phyloP scores from a whole-genome alignment of 768 basidiomycete species.

The Trametes cingulata region DNA sequence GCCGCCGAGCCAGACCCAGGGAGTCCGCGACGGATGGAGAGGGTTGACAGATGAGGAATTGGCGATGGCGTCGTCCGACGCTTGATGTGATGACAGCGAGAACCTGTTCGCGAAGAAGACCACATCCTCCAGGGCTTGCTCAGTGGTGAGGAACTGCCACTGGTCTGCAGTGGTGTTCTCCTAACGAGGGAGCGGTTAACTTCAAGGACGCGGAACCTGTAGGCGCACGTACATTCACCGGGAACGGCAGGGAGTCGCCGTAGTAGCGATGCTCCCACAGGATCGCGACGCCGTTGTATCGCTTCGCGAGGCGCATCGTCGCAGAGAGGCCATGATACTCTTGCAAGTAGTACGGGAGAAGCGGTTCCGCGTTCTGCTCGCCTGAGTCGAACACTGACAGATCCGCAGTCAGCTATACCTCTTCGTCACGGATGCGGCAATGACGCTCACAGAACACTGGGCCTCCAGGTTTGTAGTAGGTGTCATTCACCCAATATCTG shows the following conservation, averaged over 20 bases:
- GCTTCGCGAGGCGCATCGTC: constrained; percentile 47
- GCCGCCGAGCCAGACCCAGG: constrained; percentile 52
- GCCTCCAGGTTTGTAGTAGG: constrained; percentile 48
- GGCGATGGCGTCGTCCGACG: constrained; percentile 3
- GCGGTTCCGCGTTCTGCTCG: constrained; percentile 49
- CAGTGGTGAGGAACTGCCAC: constrained; percentile 49
- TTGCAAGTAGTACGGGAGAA: constrained; percentile 51
- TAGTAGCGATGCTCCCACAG: constrained; percentile 55
- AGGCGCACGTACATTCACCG: constrained; percentile 40
- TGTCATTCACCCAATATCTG: constrained; percentile 51
- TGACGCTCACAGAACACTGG: constrained; percentile 45
- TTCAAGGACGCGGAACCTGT: too few species aligned
- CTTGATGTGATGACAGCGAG: constrained; percentile 7
- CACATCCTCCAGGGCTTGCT: constrained; percentile 52
- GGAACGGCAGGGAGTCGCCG: constrained; percentile 49
- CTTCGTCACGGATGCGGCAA: neutral
- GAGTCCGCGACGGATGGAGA: constrained; percentile 44
- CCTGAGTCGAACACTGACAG: constrained; percentile 52
- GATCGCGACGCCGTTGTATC: constrained; percentile 48
- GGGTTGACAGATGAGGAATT: constrained; percentile 2
- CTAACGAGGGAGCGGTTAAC: constrained; percentile 32
- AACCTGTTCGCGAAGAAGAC: constrained; percentile 50
- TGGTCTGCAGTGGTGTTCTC: constrained; percentile 47
- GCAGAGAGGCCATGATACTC: constrained; percentile 52
- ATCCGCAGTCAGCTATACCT: neutral